Base-by-base conservation (phyloP, 192 early-diverging fungal genomes). In the Lunasporangiospora selenospora region DNA sequence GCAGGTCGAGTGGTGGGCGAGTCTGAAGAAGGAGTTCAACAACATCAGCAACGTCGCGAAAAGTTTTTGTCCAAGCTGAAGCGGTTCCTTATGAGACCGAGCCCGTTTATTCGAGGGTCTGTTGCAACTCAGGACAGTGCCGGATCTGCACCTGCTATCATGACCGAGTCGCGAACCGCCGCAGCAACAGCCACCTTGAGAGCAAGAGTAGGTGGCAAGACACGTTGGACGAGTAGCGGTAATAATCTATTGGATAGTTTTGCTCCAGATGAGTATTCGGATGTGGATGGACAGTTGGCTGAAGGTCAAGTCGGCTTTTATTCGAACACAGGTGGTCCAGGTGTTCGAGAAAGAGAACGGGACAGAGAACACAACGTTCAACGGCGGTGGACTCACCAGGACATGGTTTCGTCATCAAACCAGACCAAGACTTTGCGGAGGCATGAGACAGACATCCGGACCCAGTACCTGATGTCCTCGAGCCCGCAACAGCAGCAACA, bases 41-140 rank as follows among this genome's bases (percentile, higher is more conserved):
- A 62, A 31, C 40, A 4, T 8, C n/a, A 26, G 19, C n/a, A 49
- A 38, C 59, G 42, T 13, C 50, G 66, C 7, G 58, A 50, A 13
- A 70, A 70, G 31, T 70, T 70, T 24, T 15, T 70, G 21, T 60
- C 66, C 13, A 60, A 31, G 18, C 39, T 70, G 41, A 70, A 70
- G 31, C 41, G 45, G 19, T 70, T 70, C 23, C 39, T 70, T 27
- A 23, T 70, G 36, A 41, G 48, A 36, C 66, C 66, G 8, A 70
- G 58, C 37, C 58, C 66, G 3, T 61, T 55, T 36, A 44, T n/a
- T n/a, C n/a, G n/a, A n/a, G n/a, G n/a, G n/a, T n/a, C n/a, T n/a
- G n/a, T n/a, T n/a, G n/a, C n/a, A n/a, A n/a, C n/a, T n/a, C n/a
- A n/a, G n/a, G n/a, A n/a, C n/a, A n/a, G n/a, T n/a, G n/a, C n/a